phyloP scores from a whole-genome alignment of 305 asterid species.

The Ilex paraguariensis region DNA sequence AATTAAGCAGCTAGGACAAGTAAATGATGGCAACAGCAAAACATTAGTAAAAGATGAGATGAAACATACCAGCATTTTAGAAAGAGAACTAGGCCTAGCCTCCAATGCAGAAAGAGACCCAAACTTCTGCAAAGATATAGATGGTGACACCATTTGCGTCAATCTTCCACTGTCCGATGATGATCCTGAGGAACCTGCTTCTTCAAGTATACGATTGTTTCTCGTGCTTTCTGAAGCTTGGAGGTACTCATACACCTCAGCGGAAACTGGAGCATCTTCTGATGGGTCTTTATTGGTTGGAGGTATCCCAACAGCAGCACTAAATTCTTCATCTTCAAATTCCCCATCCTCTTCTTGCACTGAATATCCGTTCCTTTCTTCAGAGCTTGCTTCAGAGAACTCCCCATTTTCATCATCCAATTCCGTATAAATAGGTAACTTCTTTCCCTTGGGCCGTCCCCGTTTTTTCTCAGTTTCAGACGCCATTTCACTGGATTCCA shows the following conservation, averaged over 20 bases:
- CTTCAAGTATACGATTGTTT: slow-evolving; percentile 44
- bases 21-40: slow-evolving; percentile 3
- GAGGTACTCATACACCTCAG: slow-evolving; percentile 54
- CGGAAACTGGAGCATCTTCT: slow-evolving; percentile 61
- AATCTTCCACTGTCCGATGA: slow-evolving; percentile 72
- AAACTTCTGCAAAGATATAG: slow-evolving; percentile 93
- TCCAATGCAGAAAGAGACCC: slow-evolving; percentile 98
- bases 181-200: slow-evolving; percentile 86
- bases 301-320: slow-evolving; percentile 44
- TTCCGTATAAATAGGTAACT: slow-evolving; percentile 77
- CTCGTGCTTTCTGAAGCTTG: slow-evolving; percentile 45
- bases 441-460: slow-evolving; percentile 82
- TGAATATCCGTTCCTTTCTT: slow-evolving; percentile 70
- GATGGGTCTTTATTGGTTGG: slow-evolving; percentile 56
- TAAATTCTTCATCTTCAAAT: slow-evolving; percentile 75
- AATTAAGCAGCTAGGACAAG: slow-evolving; percentile 10
- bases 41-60: slow-evolving; percentile 14
- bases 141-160: slow-evolving; percentile 58
- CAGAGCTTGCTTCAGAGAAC: slow-evolving; percentile 81
- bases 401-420: slow-evolving; percentile 86
- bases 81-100: slow-evolving; percentile 75
- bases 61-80: slow-evolving; percentile 64
- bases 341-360: slow-evolving; percentile 80
- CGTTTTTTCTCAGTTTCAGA: slow-evolving; percentile 72
- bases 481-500: slow-evolving; percentile 49